Evolutionary conservation across 2,329 filamentous ascomycete species (phyloP), one percentile per base, ranked within the genome.

Genomic region (Sporothrix protearum): DNA sequence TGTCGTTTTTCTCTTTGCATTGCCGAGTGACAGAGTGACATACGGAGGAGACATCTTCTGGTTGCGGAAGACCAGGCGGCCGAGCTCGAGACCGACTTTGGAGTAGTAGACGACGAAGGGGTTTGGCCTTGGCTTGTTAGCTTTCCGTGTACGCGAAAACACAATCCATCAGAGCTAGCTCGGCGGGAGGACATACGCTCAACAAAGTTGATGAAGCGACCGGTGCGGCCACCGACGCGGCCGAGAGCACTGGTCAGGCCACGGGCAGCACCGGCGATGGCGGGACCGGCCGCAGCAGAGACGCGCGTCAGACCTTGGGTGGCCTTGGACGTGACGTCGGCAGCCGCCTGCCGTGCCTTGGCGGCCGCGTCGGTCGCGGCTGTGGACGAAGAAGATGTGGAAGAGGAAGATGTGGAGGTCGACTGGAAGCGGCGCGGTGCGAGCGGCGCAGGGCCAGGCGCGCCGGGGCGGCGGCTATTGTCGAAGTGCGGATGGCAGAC

Each of bases 31-130:
- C 2, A 10, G 63, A 28, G 19, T 42, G 85, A 85, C 94, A 89
- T 92, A 99, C 96, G 96, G 96, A 83, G 93, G 94, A 80, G 87
- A 85, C 94, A 99, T 97, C 85, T 92, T 92, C 83, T 95, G 94
- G 81, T 89, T 90, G 78, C 89, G 88, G 85, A 94, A 93, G 76
- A 98, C 89, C 76, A 97, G 87, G 87, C 92, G 97, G 80, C 87
- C 88, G 73, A 98, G 86, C 86, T 99, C 96, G 75, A 94, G 84
- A 78, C 87, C 92, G 80, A 98, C 95, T 81, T 90, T 92, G 79
- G 91, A 90, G 87, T 98, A 99, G 89, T 97, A 97, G 80, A 96
- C 80, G 75, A 94, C 91, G 74, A 90, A 90, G 77, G 96, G 77
- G 94, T 88, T 85, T 96, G 87, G 82, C 90, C 95, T 97, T 80